These are phyloP conservation scores for Erysimum pusillum DNA, from an alignment of 441 rosid species.

Conservation along the genomic window DNA sequence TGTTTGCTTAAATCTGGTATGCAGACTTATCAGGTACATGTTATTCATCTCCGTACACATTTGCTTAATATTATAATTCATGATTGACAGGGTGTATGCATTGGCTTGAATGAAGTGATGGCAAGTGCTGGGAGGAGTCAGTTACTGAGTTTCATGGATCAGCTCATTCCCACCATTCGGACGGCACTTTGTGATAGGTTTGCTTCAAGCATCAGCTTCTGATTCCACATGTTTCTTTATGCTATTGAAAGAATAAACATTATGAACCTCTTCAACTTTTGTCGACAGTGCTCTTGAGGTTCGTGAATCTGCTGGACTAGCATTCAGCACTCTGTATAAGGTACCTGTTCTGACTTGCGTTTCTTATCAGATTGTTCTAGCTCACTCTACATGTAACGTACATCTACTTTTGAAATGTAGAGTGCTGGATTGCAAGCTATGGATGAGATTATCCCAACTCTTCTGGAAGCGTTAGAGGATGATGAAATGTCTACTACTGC, in stretches of 20 bases:
- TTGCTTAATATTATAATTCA: constrained; percentile 20
- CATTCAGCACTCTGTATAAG: constrained; percentile 99
- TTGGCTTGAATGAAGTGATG: constrained; percentile 99
- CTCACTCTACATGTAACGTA: constrained; percentile 19
- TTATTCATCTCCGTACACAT: constrained; percentile 2
- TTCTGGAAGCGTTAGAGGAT: constrained; percentile 95
- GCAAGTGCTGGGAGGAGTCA: constrained; percentile 98
- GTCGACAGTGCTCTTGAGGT: constrained; percentile 81
- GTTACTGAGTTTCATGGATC: constrained; percentile 92
- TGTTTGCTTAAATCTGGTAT: constrained; percentile 12
- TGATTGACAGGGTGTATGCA: constrained; percentile 91
- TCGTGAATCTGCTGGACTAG: constrained; percentile 99
- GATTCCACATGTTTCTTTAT: constrained; percentile 26
- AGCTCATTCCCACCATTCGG: constrained; percentile 95
- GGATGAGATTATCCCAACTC: constrained; percentile 98
- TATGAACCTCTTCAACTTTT: constrained; percentile 27
- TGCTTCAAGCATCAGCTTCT: constrained; percentile 35
- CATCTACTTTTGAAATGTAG: constrained; percentile 54
- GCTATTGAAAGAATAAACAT: constrained; percentile 22
- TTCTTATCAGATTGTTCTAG: constrained; percentile 26
- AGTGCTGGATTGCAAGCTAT: constrained; percentile 99
- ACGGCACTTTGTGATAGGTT: constrained; percentile 99
- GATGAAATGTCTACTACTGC: constrained; percentile 94
- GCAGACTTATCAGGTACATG: constrained; percentile 20
- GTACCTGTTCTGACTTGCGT: constrained; percentile 52